Percentiles rank a stretch among this genome's conserved stretches.
Evolutionary conservation across 2,329 filamentous ascomycete species (phyloP).

Genomic region (Talaromyces sp.): DNA sequence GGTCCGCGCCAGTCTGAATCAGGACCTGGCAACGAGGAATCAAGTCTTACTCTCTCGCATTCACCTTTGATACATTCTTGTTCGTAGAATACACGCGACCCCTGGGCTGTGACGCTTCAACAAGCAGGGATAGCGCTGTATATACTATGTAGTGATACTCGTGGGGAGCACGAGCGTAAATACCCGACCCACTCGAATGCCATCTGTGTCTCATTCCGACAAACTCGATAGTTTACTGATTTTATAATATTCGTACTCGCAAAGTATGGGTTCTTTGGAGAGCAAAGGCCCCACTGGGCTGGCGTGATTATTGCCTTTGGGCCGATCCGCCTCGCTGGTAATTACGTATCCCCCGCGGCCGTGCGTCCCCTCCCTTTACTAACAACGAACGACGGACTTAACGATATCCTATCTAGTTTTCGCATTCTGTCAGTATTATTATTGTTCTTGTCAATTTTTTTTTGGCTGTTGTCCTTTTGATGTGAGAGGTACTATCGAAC

Average conservation of each 20-base stretch:
- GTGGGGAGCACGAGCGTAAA: no score
- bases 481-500: background rate
- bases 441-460: background rate
- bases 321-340: background rate
- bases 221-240: no score
- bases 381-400: background rate
- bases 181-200: no score
- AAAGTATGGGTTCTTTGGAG: background rate
- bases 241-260: no score
- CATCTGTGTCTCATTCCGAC: no score
- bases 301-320: background rate
- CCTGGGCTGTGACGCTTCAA: background rate
- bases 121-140: background rate
- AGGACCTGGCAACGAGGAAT: slow-evolving; percentile 28
- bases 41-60: slow-evolving; percentile 12
- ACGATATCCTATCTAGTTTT: background rate
- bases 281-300: background rate
- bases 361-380: background rate
- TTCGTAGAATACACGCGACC: background rate
- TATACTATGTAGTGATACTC: background rate
- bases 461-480: background rate
- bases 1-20: slow-evolving; percentile 23
- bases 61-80: background rate
- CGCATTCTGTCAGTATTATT: background rate
- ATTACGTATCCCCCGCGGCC: background rate